Base-by-base conservation (phyloP, 192 early-diverging fungal species). In the Backusella mclennaniae region DNA sequence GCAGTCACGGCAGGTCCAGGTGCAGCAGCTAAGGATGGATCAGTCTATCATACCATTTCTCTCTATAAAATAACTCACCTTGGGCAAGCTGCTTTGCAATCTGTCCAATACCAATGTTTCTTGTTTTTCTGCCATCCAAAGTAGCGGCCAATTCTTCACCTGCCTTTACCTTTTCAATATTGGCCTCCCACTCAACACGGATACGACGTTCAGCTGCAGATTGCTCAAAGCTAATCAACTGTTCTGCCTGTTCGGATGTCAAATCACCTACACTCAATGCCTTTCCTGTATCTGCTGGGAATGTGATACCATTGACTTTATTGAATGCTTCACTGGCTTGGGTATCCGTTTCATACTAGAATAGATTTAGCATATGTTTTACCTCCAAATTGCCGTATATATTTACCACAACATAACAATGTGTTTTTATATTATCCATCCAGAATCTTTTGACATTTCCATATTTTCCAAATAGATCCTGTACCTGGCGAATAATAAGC, bases 401-500 rank as follows among this genome's bases (percentile, higher is more conserved):
- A 26, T 26, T 26, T 87, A 90, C 90, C 35, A 80, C 79, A 9
- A 89, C 89, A 81, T 86, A 91, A 67, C 89, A 87, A 74, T 91
- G 90, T 2, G 89, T 87, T 52, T 88, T 87, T 73, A 91, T 90
- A 46, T 66, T 79, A 71, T 91, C 86, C 84, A 91, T 87, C 90
- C 90, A 91, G 12, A 91, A 76, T 41, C 76, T 77, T 19, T 89
- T 86, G 8, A 89, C 63, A 23, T 76, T 81, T 21, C 90, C 90
- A 77, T 82, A 88, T 69, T 86, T 73, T 63, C 76, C 74, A 17
- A 89, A 76, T 33, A 89, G 73, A 39, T 85, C 78, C 42, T 79
- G 78, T 15, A 85, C 67, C 4, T 77, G 76, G 6, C 68, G 49
- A 17, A 70, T 66, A 33, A 80, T 78, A 41, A 91, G 69, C 12